Evolutionary conservation across 2,329 filamentous ascomycete species (phyloP).

Genomic region (Fusarium staphyleae): DNA sequence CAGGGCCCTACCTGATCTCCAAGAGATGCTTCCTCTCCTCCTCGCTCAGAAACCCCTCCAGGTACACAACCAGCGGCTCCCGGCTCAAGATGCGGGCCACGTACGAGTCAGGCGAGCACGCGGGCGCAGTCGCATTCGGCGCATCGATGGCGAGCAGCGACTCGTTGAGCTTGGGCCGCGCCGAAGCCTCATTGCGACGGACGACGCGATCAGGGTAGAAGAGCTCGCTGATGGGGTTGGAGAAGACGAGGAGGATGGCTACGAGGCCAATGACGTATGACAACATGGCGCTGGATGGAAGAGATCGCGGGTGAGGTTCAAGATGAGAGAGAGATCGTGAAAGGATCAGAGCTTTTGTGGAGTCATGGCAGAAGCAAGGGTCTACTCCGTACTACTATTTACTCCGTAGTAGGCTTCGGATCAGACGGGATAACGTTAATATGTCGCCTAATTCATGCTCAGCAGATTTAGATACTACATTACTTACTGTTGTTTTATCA

Average conservation of each 20-base stretch:
- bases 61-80: conserved; percentile 60
- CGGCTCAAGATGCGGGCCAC: conserved; percentile 56
- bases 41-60: conserved; percentile 58
- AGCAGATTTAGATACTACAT: not conserved
- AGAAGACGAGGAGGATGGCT: conserved; percentile 53
- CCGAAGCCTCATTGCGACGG: conserved; percentile 37
- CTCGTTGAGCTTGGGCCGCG: conserved; percentile 57
- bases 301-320: not conserved
- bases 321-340: not conserved
- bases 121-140: conserved; percentile 45
- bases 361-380: conserved; percentile 7
- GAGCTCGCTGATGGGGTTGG: conserved; percentile 52
- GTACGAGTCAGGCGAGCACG: conserved; percentile 53
- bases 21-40: conserved; percentile 57
- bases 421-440: conserved; percentile 12
- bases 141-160: conserved; percentile 58
- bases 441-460: not conserved
- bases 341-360: conserved; percentile 4
- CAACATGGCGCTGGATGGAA: conserved; percentile 47
- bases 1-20: conserved; percentile 55
- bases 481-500: not conserved
- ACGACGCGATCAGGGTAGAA: conserved; percentile 41
- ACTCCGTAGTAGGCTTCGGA: conserved; percentile 25
- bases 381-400: too few relatives aligned
- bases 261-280: conserved; percentile 54